These are phyloP conservation scores for Claviceps lovelessii DNA, from an alignment of 2,329 filamentous ascomycete genomes.

Conservation along the genomic window DNA sequence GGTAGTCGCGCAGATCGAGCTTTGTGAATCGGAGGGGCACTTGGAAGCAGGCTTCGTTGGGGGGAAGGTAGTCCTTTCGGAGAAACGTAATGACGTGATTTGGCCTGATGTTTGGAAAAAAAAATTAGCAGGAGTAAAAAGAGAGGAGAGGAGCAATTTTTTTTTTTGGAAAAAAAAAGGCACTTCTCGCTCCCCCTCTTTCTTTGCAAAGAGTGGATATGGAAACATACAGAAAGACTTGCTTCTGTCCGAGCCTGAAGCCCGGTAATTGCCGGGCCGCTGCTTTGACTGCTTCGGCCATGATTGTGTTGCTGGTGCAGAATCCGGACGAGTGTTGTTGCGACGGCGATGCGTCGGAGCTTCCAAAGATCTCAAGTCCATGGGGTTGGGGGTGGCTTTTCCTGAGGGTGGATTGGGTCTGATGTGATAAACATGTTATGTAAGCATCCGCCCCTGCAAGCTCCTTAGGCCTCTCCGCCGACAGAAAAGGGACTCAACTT, in stretches of 20 bases:
- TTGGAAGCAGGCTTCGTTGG: conserved; percentile 75
- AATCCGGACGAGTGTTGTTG: conserved; percentile 8
- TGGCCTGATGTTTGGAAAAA: conserved; percentile 40
- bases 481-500: too few species aligned
- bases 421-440: conserved; percentile 1
- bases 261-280: conserved; percentile 25
- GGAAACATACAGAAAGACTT: conserved; percentile 38
- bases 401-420: background rate
- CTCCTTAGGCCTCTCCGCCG: too few species aligned
- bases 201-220: background rate
- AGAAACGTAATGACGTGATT: conserved; percentile 69
- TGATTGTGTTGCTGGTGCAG: conserved; percentile 15
- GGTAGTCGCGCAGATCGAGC: conserved; percentile 89
- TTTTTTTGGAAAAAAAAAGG: background rate
- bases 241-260: conserved; percentile 37
- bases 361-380: conserved; percentile 3
- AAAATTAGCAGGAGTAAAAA: background rate
- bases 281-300: conserved; percentile 26
- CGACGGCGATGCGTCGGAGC: conserved; percentile 2
- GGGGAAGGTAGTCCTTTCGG: conserved; percentile 53
- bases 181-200: background rate
- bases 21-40: conserved; percentile 91
- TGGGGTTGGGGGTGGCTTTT: background rate
- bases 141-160: background rate
- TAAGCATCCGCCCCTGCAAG: background rate